Conservation (phyloP, 768 basidiomycete genomes). For the Psilocybe cyanescens region DNA sequence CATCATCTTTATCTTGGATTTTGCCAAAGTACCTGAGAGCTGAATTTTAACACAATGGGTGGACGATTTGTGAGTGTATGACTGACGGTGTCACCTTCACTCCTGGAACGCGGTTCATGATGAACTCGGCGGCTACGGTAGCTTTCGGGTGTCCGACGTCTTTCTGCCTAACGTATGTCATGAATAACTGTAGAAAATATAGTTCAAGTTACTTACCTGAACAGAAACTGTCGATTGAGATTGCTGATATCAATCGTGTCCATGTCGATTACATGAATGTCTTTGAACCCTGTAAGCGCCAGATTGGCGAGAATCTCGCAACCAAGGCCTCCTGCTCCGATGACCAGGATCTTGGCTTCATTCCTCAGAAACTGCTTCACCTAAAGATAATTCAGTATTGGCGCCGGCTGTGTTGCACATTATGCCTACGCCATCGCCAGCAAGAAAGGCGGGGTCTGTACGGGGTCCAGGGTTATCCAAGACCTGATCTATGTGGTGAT, state of each 20-base stretch:
- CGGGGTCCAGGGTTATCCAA: conserved; percentile 87
- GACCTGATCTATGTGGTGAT: conserved; percentile 85
- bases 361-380: conserved; percentile 86
- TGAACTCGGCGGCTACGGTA: conserved; percentile 90
- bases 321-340: conserved; percentile 96
- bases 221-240: conserved; percentile 96
- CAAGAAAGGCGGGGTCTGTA: conserved; percentile 81
- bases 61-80: neutral
- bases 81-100: conserved; percentile 96
- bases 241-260: conserved; percentile 99
- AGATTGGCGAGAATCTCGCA: conserved; percentile 98
- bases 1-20: conserved; percentile 96
- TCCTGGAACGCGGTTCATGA: conserved; percentile 96
- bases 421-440: conserved; percentile 73
- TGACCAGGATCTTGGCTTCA: conserved; percentile 92
- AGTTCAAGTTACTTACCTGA: conserved; percentile 61
- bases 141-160: conserved; percentile 97
- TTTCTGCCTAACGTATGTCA: conserved; percentile 55
- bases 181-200: conserved; percentile 3
- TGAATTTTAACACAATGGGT: neutral
- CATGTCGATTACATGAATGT: conserved; percentile 99
- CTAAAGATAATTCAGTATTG: conserved; percentile 40
- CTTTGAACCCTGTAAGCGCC: conserved; percentile 94
- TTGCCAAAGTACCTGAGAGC: conserved; percentile 85
- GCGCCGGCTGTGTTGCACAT: neutral